Evolutionary conservation across 139 green algal species (phyloP), one percentile per base, ranked within the genome.

Genomic region (Micromonas pusilla): DNA sequence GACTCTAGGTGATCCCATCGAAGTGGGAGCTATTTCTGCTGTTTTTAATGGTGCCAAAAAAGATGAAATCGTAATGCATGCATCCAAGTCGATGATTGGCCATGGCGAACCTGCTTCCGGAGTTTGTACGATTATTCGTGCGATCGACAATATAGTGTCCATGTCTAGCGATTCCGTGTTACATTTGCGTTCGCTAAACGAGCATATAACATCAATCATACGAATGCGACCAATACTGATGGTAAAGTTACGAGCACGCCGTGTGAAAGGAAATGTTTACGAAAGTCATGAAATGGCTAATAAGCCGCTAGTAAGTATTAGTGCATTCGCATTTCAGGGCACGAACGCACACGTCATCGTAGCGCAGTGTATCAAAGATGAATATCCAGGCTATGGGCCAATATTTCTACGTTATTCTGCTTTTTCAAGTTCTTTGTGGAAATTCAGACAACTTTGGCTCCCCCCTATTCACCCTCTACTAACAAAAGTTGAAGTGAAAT

Each of bases 1-100:
- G 16, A 79, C 87, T 23, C 83, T 96, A 31, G 91, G 91, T 45
- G 90, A 93, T 77, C 88, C 87, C 45, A 91, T 91, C 53, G 89
- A 94, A 81, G 37, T 91, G 4, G 85, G 86, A 5, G 87, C 87
- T 80, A 86, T 28, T 54, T 87, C 28, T 33, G 34, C 52, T 31
- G 62, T 45, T 19, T 37, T 57, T 19, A 54, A 57, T 9, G 16
- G 45, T 16, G 16, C 16, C 20, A 5, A 73, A 53, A 25, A 30
- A 28, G 5, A 13, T 28, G 66, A 28, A 52, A 73, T 4, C 32
- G 32, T 31, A 33, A 75, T 20, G 9, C 3, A 3, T 63, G 23
- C 6, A 82, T 88, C 20, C 66, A 93, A 28, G 26, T 76, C 0
- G 62, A 91, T n/a, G 74, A 78, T 57, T 9, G 45, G 45, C 45